A percentile compares a stretch with the other conserved stretches of the same genome.
Evolutionary conservation across 2,329 filamentous ascomycete genomes (phyloP).

Genomic region (Remersonia thermophila): DNA sequence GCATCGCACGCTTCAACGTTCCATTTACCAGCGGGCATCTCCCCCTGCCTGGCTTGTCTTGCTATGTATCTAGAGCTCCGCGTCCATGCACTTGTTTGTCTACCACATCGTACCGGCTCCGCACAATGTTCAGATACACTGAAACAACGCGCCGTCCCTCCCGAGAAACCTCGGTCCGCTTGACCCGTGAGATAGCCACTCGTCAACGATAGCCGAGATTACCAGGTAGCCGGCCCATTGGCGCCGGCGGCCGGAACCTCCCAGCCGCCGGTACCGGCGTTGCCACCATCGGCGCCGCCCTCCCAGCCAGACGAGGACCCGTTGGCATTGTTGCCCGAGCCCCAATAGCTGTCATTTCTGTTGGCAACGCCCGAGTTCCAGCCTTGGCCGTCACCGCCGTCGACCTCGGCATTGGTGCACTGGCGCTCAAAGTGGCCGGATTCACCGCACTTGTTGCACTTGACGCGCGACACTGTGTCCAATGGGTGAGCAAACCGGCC

Average conservation of each 20-base stretch:
- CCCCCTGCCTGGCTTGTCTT: too few species aligned
- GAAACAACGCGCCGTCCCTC: too few species aligned
- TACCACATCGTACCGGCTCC: too few species aligned
- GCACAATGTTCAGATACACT: too few species aligned
- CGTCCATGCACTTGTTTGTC: neutral
- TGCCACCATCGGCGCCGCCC: slow-evolving; percentile 5
- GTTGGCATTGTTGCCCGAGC: slow-evolving; percentile 1
- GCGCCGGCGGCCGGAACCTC: neutral
- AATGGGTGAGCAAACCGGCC: slow-evolving; percentile 8
- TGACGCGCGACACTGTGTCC: slow-evolving; percentile 36
- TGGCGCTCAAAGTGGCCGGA: slow-evolving; percentile 31
- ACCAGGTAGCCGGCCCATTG: neutral
- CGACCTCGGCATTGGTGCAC: slow-evolving; percentile 26
- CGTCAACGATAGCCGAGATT: neutral
- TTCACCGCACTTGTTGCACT: slow-evolving; percentile 45
- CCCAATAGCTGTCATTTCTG: too few species aligned
- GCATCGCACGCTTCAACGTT: too few species aligned
- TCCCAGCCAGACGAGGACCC: slow-evolving; percentile 6
- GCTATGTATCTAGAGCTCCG: neutral
- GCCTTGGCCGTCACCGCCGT: slow-evolving; percentile 4
- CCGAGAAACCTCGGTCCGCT: too few species aligned
- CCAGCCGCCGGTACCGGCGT: slow-evolving; percentile 4
- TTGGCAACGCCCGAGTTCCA: too few species aligned
- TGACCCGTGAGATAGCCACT: too few species aligned
- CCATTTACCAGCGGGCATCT: too few species aligned